Conservation (phyloP, 1,284 basidiomycete genomes). For the Sporisorium graminicola region DNA sequence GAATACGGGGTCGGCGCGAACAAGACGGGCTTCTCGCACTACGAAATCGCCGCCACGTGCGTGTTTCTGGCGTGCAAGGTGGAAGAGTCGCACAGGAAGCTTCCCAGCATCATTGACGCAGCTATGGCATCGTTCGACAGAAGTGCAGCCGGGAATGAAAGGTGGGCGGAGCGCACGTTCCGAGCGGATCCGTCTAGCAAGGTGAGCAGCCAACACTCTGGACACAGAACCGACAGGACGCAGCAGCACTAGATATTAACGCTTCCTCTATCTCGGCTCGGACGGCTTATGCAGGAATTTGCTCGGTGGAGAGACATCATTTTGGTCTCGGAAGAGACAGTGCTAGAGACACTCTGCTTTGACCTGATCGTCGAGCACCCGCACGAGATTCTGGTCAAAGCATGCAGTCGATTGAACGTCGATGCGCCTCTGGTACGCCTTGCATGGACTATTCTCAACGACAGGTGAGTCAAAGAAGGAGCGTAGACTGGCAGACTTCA, state of each 20-base stretch:
- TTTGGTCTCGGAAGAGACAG: constrained; percentile 82
- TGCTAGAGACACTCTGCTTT: constrained; percentile 89
- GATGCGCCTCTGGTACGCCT: constrained; percentile 47
- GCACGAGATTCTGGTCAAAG: constrained; percentile 72
- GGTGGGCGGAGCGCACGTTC: constrained; percentile 58
- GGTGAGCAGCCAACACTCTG: constrained; percentile 11
- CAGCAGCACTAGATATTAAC: background rate
- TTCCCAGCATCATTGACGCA: constrained; percentile 84
- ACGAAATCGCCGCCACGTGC: constrained; percentile 85
- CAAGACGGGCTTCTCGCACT: constrained; percentile 73
- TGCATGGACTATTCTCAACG: constrained; percentile 61
- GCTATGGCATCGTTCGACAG: constrained; percentile 78
- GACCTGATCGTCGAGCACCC: constrained; percentile 88
- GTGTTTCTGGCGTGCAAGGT: constrained; percentile 92
- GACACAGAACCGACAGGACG: background rate
- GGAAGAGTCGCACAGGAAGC: constrained; percentile 86
- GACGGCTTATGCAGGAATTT: constrained; percentile 40
- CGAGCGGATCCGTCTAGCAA: constrained; percentile 47
- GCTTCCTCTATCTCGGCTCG: background rate
- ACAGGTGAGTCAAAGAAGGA: constrained; percentile 30
- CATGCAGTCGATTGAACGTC: constrained; percentile 52
- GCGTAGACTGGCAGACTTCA: background rate
- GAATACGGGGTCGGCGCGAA: constrained; percentile 74
- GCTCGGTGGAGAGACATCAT: constrained; percentile 78
- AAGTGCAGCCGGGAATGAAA: constrained; percentile 71